These are phyloP conservation scores for Amanita phalloides DNA, from an alignment of 768 basidiomycete species.

Conservation along the genomic window DNA sequence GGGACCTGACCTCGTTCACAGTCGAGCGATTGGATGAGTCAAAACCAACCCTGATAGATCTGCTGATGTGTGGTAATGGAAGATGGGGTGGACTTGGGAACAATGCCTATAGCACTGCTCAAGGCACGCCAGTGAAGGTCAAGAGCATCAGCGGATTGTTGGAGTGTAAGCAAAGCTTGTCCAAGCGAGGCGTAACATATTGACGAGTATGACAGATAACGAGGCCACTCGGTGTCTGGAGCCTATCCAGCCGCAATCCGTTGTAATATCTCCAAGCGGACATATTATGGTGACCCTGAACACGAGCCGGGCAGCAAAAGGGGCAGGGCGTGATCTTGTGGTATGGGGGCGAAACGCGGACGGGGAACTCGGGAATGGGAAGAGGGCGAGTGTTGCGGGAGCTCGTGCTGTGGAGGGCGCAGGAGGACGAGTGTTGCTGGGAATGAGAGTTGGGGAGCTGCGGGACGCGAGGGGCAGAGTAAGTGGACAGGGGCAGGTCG, in stretches of 20 bases:
- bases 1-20: conserved; percentile 69
- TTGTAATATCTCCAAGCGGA: conserved; percentile 64
- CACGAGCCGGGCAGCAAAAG: conserved; percentile 35
- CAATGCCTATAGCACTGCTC: conserved; percentile 55
- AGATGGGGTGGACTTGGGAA: conserved; percentile 75
- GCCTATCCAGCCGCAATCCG: conserved; percentile 48
- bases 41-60: conserved; percentile 21
- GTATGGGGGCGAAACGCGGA: conserved; percentile 68
- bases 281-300: conserved; percentile 71
- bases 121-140: conserved; percentile 58
- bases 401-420: conserved; percentile 42
- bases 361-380: conserved; percentile 70
- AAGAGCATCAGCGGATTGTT: conserved; percentile 73
- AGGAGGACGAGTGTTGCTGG: conserved; percentile 52
- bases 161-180: conserved; percentile 57
- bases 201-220: conserved; percentile 34
- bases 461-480: conserved; percentile 47
- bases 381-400: conserved; percentile 42
- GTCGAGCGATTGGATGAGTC: conserved; percentile 37
- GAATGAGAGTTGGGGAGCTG: conserved; percentile 37
- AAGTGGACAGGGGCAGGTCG: conserved; percentile 54
- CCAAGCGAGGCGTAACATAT: not conserved
- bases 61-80: conserved; percentile 77
- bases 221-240: conserved; percentile 49
- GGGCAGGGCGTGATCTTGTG: conserved; percentile 56